Conservation (phyloP, 805 yeast species). For the Kuraishia piskuri region DNA sequence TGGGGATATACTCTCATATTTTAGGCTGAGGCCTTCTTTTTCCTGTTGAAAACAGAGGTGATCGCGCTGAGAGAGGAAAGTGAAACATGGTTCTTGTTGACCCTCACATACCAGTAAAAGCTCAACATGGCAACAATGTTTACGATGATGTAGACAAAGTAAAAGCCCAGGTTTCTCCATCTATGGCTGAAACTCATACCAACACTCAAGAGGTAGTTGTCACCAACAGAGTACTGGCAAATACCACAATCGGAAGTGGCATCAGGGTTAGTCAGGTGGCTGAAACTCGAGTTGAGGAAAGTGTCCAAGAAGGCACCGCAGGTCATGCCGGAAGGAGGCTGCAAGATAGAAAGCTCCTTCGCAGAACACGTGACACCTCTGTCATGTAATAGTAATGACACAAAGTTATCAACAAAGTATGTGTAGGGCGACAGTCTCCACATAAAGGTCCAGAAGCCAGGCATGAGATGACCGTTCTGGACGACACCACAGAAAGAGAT, state of each 20-base stretch:
- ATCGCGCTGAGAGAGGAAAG: neutral
- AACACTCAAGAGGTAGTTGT: conserved; percentile 34
- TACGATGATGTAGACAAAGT: conserved; percentile 47
- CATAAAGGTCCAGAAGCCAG: conserved; percentile 83
- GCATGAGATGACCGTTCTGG: conserved; percentile 49
- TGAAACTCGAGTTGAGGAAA: conserved; percentile 34
- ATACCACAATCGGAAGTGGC: conserved; percentile 40
- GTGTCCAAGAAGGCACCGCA: conserved; percentile 47
- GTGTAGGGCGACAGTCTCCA: conserved; percentile 67
- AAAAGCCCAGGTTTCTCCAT: conserved; percentile 64
- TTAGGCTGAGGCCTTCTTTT: neutral
- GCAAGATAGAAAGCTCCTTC: conserved; percentile 38
- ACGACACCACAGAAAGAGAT: conserved; percentile 65
- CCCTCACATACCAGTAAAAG: conserved; percentile 28
- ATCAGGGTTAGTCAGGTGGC: conserved; percentile 48
- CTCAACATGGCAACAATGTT: conserved; percentile 34
- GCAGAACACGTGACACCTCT: conserved; percentile 39
- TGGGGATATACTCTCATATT: too few species aligned
- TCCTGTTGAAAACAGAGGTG: neutral
- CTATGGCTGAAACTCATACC: conserved; percentile 35
- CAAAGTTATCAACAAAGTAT: conserved; percentile 49
- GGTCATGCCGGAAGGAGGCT: conserved; percentile 53
- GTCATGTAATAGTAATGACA: conserved; percentile 39
- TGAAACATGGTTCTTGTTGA: conserved; percentile 4
- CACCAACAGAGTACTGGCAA: conserved; percentile 37